A percentile compares a stretch with the other conserved stretches of the same genome.
Evolutionary conservation across 352 stramenopile genomes (phyloP).

Genomic region (Blastocystis sp.): DNA sequence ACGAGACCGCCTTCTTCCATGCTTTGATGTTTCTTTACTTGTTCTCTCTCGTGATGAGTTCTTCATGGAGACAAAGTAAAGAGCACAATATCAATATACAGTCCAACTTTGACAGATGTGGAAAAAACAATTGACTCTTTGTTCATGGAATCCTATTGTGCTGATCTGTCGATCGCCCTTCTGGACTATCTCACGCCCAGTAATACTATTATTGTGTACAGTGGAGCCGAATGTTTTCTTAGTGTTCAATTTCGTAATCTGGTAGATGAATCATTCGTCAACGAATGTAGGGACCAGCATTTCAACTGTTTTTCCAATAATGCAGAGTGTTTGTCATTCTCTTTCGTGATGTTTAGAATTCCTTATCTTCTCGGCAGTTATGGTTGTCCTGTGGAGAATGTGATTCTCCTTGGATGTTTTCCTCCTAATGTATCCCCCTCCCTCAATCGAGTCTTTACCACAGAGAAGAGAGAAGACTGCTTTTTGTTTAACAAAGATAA

Average conservation of each 20-base stretch:
- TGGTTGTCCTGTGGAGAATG: not conserved
- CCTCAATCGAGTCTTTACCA: not conserved
- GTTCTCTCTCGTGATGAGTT: not conserved
- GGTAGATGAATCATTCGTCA: not conserved
- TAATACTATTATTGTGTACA: not conserved
- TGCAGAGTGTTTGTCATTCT: not conserved
- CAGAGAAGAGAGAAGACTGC: not conserved
- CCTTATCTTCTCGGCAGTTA: not conserved
- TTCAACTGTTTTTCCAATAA: not conserved
- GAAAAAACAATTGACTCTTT: not conserved
- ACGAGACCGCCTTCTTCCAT: not conserved
- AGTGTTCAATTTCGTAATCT: not conserved
- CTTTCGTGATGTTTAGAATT: not conserved
- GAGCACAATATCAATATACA: not conserved
- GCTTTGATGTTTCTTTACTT: not conserved
- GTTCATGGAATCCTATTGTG: not conserved
- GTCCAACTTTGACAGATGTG: not conserved
- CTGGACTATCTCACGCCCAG: not conserved
- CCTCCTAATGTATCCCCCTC: not conserved
- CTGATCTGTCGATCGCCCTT: not conserved
- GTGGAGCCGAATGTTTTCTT: not conserved
- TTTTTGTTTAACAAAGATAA: not conserved
- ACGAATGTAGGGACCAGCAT: not conserved
- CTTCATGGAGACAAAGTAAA: not conserved
- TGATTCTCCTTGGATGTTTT: not conserved